Base-by-base conservation (phyloP, 139 green algal genomes). In the Closterium sp. region DNA sequence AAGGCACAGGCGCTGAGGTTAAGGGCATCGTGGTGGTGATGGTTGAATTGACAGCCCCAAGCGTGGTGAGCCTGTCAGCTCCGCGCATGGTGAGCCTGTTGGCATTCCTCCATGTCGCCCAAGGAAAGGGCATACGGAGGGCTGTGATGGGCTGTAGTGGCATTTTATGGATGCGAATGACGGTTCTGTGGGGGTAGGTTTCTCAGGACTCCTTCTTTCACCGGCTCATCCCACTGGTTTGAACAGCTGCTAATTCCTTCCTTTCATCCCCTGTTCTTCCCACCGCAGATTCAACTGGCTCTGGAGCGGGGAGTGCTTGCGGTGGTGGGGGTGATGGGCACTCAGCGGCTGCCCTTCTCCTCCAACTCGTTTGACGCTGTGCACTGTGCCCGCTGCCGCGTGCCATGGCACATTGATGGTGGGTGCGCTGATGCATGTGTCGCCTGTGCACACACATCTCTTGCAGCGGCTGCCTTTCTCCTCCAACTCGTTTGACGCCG, bases 401-500 rank as follows among this genome's bases (percentile, higher is more conserved):
- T 91, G 29, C 88, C 50, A 9, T 11, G 91, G 91, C 28, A 17
- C 31, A 17, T 27, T 10, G 27, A 31, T 31, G 27, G 24, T 94
- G 70, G 4, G 90, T 28, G 89, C 1, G 30, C 87, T 92, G 42
- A 90, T 93, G 87, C 88, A 30, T n/a, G n/a, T n/a, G n/a, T n/a
- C n/a, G n/a, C n/a, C n/a, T n/a, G n/a, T n/a, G n/a, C n/a, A n/a
- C n/a, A n/a, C n/a, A n/a, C n/a, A n/a, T n/a, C n/a, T n/a, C 27
- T 73, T 88, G 27, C 86, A 93, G 91, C 85, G 91, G 21, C 86
- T 93, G 86, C 42, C 86, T 31, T 93, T 93, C 28, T 42, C 91
- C 28, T 31, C 86, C 31, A 91, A 91, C 73, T 89, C 62, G 3
- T 94, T 93, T 91, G 91, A 94, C 62, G 29, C 89, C n/a, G 79